A percentile compares a stretch with the other conserved stretches of the same genome.
Evolutionary conservation across 345 rosid genomes (phyloP).

Genomic region (Lenwebbia sp.): DNA sequence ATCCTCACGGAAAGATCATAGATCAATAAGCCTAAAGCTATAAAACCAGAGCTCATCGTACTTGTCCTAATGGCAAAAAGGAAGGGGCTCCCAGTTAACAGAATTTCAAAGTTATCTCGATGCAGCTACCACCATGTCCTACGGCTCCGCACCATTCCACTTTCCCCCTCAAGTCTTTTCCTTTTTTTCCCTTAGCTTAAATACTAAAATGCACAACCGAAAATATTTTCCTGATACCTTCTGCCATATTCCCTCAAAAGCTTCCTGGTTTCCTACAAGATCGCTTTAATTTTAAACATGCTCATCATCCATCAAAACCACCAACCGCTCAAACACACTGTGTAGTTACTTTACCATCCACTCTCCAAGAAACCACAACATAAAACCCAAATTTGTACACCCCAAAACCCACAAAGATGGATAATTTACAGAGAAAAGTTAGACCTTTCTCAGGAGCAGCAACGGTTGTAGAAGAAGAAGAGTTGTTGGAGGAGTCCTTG

Average conservation of each 20-base stretch:
- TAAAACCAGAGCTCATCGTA: background rate
- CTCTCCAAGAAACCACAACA: background rate
- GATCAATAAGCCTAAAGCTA: background rate
- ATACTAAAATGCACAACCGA: background rate
- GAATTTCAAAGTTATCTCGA: background rate
- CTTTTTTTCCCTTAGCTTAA: background rate
- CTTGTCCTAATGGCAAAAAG: background rate
- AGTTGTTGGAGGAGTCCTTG: constrained; percentile 7
- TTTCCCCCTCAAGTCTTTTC: background rate
- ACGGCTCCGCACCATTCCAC: background rate
- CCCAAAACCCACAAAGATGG: background rate
- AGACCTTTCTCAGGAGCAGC: background rate
- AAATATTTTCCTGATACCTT: background rate
- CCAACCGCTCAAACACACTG: background rate
- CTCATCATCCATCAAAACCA: background rate
- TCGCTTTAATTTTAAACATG: background rate
- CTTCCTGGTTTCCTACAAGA: background rate
- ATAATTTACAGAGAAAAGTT: background rate
- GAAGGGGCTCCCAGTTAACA: background rate
- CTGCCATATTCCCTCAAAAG: background rate
- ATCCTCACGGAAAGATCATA: background rate
- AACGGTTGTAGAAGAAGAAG: constrained; percentile 3
- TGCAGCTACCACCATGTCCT: background rate
- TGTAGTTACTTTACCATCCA: background rate
- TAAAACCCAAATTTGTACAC: background rate